Conservation (phyloP, 768 basidiomycete species). For the Strobilomyces confusus region DNA sequence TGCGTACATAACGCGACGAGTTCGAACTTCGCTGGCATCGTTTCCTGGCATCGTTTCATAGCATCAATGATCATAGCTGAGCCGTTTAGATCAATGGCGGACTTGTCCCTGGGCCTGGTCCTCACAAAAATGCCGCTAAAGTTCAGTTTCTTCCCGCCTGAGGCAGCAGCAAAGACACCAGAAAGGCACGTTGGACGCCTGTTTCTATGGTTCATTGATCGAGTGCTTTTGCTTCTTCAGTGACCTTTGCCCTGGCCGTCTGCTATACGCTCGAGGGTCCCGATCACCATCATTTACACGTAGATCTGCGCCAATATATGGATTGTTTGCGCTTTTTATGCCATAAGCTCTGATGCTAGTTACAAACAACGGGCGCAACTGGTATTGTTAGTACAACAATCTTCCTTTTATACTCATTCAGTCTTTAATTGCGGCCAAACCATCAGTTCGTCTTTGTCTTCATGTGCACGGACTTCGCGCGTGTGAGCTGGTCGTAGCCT, state of each 20-base stretch:
- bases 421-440: too few relatives aligned
- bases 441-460: conserved; percentile 55
- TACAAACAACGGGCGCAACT: background rate
- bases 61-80: too few relatives aligned
- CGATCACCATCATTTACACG: conserved; percentile 13
- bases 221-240: conserved; percentile 32
- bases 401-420: background rate
- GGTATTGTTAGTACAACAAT: background rate
- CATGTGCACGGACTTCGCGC: conserved; percentile 79
- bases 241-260: conserved; percentile 28
- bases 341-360: background rate
- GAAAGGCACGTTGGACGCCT: too few relatives aligned
- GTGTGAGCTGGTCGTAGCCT: conserved; percentile 86
- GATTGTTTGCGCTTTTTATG: conserved; percentile 2
- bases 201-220: too few relatives aligned
- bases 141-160: too few relatives aligned
- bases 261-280: conserved; percentile 34
- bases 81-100: too few relatives aligned
- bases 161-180: too few relatives aligned
- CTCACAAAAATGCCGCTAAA: too few relatives aligned
- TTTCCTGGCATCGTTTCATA: too few relatives aligned
- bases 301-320: background rate
- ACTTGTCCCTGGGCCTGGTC: too few relatives aligned
- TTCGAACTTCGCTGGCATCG: too few relatives aligned
- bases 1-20: too few relatives aligned